A percentile compares a stretch with the other conserved stretches of the same genome.
Conservation (phyloP, 768 basidiomycete genomes). For the Macrocybe gigantea region DNA sequence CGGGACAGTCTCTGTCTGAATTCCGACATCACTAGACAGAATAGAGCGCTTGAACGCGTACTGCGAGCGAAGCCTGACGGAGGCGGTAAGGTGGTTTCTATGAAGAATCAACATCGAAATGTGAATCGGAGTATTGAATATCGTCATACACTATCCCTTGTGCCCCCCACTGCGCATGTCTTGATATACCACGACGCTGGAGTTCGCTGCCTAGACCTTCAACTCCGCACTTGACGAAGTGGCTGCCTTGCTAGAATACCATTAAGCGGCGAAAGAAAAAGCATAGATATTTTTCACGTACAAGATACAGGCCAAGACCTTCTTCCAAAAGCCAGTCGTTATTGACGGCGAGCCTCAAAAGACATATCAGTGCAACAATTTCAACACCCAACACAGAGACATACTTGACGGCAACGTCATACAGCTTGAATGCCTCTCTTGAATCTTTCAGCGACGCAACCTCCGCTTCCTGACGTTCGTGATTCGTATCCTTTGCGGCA, state of each 20-base stretch:
- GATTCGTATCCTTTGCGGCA: background rate
- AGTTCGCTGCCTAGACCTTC: conserved; percentile 63
- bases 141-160: conserved; percentile 59
- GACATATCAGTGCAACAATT: background rate
- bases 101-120: background rate
- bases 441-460: conserved; percentile 51
- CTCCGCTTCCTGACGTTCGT: conserved; percentile 57
- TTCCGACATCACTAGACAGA: conserved; percentile 55
- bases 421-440: conserved; percentile 57
- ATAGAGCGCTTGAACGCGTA: conserved; percentile 47
- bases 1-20: conserved; percentile 49
- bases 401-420: conserved; percentile 65
- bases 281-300: conserved; percentile 15
- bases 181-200: conserved; percentile 58
- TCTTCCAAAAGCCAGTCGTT: conserved; percentile 72
- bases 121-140: background rate
- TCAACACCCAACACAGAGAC: conserved; percentile 8
- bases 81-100: conserved; percentile 46
- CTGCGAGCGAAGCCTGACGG: conserved; percentile 38
- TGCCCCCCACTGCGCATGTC: conserved; percentile 70
- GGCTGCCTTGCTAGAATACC: conserved; percentile 54
- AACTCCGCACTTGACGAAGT: conserved; percentile 60
- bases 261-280: background rate
- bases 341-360: conserved; percentile 49
- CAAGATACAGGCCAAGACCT: conserved; percentile 62